Evolutionary conservation across 1,284 basidiomycete species (phyloP), one percentile per base, ranked within the genome.

Genomic region (Abortiporus biennis): DNA sequence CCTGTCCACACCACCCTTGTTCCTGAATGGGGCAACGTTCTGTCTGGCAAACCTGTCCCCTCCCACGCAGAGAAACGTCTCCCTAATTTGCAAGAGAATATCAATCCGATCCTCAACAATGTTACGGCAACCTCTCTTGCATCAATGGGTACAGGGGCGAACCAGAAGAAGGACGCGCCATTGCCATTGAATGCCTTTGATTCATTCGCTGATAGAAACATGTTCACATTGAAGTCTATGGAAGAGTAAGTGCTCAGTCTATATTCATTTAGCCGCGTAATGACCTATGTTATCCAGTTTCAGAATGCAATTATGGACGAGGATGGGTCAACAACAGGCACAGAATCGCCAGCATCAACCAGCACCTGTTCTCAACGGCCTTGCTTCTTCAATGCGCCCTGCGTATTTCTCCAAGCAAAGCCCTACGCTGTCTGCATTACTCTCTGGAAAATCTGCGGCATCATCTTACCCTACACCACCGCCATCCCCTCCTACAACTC

Each of bases 271-370:
- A 6, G 12, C 32, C 11, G 29, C 25, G 33, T 43, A 37, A 42
- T 46, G 45, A 39, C 19, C 42, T 36, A 38, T 17, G 38, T 17
- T 36, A 34, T 46, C 35, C 45, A 78, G 74, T 9, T 77, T 83
- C 54, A 76, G 90, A 25, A 89, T 90, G 84, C 90, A 92, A 53
- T 70, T 92, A 1, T 92, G 89, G 90, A 77, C 79, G 27, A 78
- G 83, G 62, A 85, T 92, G 75, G 86, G 86, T 0, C 59, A 62
- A 50, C 64, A 61, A 42, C 54, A 56, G 38, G 49, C 51, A 15
- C 47, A 53, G 41, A 52, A 54, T 13, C 36, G 52, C 21, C 55
- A 57, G 62, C 69, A 51, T 29, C 54, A 49, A 39, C 36, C 40
- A 17, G 36, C 58, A 20, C 48, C 54, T 1, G n/a, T n/a, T n/a